phyloP scores from a whole-genome alignment of 257 asterid species.

The Linderniella brevidens region DNA sequence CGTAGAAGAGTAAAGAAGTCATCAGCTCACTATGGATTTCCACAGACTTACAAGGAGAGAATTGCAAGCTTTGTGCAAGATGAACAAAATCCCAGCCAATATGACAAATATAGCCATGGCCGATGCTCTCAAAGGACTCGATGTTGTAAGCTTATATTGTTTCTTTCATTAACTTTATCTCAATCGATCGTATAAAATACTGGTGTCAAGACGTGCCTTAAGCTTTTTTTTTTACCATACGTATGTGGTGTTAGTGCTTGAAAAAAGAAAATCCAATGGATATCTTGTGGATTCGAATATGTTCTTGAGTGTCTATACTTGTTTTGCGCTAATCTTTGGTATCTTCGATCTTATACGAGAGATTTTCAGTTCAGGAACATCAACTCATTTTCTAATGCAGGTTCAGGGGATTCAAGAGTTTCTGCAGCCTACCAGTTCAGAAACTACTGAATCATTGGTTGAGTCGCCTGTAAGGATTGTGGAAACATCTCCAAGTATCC shows the following conservation, averaged over 20 bases:
- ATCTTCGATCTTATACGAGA: background rate
- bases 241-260: background rate
- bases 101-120: conserved; percentile 50
- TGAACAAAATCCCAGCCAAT: conserved; percentile 57
- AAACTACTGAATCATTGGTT: conserved; percentile 23
- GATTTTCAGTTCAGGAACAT: background rate
- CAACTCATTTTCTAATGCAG: conserved; percentile 16
- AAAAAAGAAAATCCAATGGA: background rate
- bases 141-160: conserved; percentile 22
- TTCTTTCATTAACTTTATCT: background rate
- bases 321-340: background rate
- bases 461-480: conserved; percentile 38
- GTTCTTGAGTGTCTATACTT: background rate
- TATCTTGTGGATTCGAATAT: background rate
- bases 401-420: conserved; percentile 70
- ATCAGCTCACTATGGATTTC: conserved; percentile 32
- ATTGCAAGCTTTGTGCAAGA: conserved; percentile 63
- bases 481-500: conserved; percentile 30
- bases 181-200: background rate
- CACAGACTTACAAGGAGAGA: conserved; percentile 46
- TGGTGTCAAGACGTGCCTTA: background rate
- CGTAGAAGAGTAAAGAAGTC: too few relatives aligned
- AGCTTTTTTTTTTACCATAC: background rate
- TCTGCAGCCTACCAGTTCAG: conserved; percentile 23
- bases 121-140: conserved; percentile 41